Conservation (phyloP, 257 asterid genomes). For the Mitragyna speciosa region DNA sequence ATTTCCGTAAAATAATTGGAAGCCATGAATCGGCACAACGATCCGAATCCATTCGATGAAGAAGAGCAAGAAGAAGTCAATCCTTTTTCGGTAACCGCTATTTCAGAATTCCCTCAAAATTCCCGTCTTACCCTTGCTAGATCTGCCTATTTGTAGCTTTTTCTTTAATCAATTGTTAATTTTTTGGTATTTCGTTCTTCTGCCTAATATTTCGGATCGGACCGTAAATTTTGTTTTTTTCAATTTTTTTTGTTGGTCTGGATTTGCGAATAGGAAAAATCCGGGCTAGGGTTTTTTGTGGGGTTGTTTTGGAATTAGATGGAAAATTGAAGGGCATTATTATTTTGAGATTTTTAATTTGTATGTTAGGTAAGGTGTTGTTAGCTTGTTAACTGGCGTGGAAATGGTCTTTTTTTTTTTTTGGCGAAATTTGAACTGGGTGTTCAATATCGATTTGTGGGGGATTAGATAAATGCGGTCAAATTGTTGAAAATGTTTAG, state of each 20-base stretch:
- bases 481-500: too few species aligned
- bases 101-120: conserved; percentile 21
- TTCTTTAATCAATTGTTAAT: neutral
- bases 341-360: neutral
- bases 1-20: neutral
- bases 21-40: conserved; percentile 73
- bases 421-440: neutral
- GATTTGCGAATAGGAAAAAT: conserved; percentile 4
- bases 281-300: neutral
- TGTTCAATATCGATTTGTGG: neutral
- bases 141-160: conserved; percentile 23
- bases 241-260: conserved; percentile 11
- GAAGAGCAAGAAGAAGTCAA: conserved; percentile 85
- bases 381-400: neutral
- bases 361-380: neutral
- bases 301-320: conserved; percentile 1
- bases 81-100: conserved; percentile 87
- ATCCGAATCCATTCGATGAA: conserved; percentile 96
- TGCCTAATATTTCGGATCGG: conserved; percentile 9
- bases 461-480: neutral
- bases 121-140: conserved; percentile 4
- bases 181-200: neutral
- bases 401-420: neutral
- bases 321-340: neutral
- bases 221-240: neutral